Conservation (phyloP, 163 green algal species). For the Coccomyxa subellipsoidea region DNA sequence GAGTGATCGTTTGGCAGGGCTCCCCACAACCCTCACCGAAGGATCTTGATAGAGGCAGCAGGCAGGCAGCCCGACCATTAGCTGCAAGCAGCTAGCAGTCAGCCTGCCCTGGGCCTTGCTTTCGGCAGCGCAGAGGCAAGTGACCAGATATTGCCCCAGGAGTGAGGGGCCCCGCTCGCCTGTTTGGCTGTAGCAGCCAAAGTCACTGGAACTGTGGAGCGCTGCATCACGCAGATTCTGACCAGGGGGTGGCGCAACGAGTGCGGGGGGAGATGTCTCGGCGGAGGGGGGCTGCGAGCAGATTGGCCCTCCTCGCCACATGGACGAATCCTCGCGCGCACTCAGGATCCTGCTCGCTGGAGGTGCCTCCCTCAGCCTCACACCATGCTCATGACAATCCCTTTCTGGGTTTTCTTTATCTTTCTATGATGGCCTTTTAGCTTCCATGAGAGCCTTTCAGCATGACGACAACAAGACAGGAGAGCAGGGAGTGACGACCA, state of each 20-base stretch:
- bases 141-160: too few relatives aligned
- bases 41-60: too few relatives aligned
- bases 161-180: not conserved
- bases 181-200: not conserved
- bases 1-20: too few relatives aligned
- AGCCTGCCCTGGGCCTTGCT: too few relatives aligned
- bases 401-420: not conserved
- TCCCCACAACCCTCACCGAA: too few relatives aligned
- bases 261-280: not conserved
- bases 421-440: not conserved
- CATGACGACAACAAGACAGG: not conserved
- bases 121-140: too few relatives aligned
- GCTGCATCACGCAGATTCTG: not conserved
- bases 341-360: slow-evolving; percentile 18
- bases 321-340: slow-evolving; percentile 15
- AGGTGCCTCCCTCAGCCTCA: not conserved
- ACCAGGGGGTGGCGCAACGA: not conserved
- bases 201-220: not conserved
- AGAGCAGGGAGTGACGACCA: slow-evolving; percentile 1
- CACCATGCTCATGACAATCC: not conserved
- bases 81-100: too few relatives aligned
- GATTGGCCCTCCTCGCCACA: not conserved
- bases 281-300: not conserved
- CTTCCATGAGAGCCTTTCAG: not conserved
- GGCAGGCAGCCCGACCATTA: too few relatives aligned